These are phyloP conservation scores for Panicum virgatum DNA, from an alignment of 202 grass and related monocot species.

Conservation along the genomic window DNA sequence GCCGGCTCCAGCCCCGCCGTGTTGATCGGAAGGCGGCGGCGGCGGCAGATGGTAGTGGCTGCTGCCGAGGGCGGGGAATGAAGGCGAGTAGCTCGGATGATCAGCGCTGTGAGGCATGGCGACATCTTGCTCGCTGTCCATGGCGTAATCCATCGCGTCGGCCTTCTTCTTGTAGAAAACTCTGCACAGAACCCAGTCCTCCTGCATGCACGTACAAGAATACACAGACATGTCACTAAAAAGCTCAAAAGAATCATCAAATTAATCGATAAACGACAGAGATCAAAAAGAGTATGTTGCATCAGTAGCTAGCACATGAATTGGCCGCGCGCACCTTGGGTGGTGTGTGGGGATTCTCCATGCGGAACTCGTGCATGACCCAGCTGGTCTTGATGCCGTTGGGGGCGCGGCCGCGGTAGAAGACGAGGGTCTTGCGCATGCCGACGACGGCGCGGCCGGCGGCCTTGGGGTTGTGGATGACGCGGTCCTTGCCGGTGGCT, in stretches of 20 bases:
- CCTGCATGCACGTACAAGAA: slow-evolving; percentile 35
- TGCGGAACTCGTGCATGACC: slow-evolving; percentile 93
- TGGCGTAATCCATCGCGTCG: slow-evolving; percentile 41
- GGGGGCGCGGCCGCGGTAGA: slow-evolving; percentile 80
- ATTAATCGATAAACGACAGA: not conserved
- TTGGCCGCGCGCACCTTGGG: slow-evolving; percentile 63
- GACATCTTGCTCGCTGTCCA: slow-evolving; percentile 45
- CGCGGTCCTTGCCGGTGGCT: slow-evolving; percentile 85
- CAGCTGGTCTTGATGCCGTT: slow-evolving; percentile 80
- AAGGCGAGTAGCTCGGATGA: slow-evolving; percentile 37
- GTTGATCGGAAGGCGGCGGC: not conserved
- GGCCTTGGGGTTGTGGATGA: slow-evolving; percentile 42
- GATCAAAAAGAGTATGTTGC: not conserved
- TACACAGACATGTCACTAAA: not conserved
- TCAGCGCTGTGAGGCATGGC: slow-evolving; percentile 5
- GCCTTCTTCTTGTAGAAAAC: slow-evolving; percentile 80
- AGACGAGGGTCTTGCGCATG: slow-evolving; percentile 97
- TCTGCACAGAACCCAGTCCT: slow-evolving; percentile 93
- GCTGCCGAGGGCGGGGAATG: slow-evolving; percentile 29
- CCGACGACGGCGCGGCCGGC: slow-evolving; percentile 50
- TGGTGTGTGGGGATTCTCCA: slow-evolving; percentile 63
- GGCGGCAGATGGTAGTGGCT: not conserved
- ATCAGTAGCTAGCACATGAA: too few relatives aligned
- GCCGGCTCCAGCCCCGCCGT: not conserved
- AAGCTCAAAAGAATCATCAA: not conserved